Conservation (phyloP, 2,329 filamentous ascomycete genomes). For the Rhinocladiella similis region DNA sequence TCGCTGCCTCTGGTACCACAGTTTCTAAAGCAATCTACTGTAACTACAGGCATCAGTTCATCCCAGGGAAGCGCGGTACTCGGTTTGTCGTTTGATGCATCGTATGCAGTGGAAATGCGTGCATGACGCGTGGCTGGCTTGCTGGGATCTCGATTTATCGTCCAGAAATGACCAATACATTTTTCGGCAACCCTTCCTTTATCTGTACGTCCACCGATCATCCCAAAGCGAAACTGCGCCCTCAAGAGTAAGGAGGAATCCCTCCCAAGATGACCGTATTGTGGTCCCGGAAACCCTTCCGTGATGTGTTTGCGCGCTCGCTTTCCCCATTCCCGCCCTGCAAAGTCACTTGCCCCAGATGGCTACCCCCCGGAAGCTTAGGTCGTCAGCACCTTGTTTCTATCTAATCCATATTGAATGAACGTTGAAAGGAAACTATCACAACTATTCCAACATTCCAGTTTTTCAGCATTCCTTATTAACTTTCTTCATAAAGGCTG, state of each 20-base stretch:
- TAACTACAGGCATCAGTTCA: slow-evolving; percentile 4
- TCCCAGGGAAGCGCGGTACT: slow-evolving; percentile 1
- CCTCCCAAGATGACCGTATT: slow-evolving; percentile 1
- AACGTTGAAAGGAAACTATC: too few relatives aligned
- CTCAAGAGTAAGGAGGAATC: background rate
- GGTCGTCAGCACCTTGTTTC: too few relatives aligned
- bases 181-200: background rate
- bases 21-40: background rate
- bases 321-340: too few relatives aligned
- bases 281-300: background rate
- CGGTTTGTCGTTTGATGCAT: slow-evolving; percentile 4
- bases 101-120: slow-evolving; percentile 1
- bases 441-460: too few relatives aligned
- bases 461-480: too few relatives aligned
- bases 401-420: too few relatives aligned
- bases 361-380: too few relatives aligned
- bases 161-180: slow-evolving; percentile 6
- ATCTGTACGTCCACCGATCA: slow-evolving; percentile 4
- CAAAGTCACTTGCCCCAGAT: too few relatives aligned
- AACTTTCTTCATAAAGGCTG: too few relatives aligned
- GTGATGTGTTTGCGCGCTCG: too few relatives aligned
- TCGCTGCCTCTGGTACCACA: slow-evolving; percentile 1
- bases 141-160: slow-evolving; percentile 1
- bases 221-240: background rate
- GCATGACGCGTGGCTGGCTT: background rate